phyloP scores from a whole-genome alignment of 2,329 filamentous ascomycete species.

The Truncatella angustata region DNA sequence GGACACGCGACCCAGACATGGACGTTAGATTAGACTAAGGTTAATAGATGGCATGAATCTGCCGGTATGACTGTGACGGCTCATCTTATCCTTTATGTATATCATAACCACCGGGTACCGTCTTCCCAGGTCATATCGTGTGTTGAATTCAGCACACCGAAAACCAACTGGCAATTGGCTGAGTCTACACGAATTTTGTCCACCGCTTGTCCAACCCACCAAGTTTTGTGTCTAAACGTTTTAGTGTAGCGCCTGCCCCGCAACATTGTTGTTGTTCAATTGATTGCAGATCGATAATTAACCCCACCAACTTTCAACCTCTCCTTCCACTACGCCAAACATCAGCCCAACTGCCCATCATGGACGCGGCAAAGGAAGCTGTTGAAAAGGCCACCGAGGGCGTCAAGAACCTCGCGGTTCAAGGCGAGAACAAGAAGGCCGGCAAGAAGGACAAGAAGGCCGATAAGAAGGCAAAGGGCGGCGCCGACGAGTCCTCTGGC shows the following conservation, averaged over 20 bases:
- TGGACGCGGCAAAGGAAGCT: conserved; percentile 46
- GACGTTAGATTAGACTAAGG: too few relatives aligned
- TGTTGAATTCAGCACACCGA: too few relatives aligned
- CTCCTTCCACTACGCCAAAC: neutral
- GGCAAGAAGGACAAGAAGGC: conserved; percentile 31
- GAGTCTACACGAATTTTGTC: neutral
- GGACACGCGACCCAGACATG: too few relatives aligned
- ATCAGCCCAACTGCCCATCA: conserved; percentile 20
- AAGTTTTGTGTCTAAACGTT: too few relatives aligned
- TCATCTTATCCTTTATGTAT: too few relatives aligned
- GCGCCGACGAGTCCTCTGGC: conserved; percentile 34
- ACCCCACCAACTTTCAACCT: neutral
- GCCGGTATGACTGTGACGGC: too few relatives aligned
- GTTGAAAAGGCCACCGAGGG: conserved; percentile 46
- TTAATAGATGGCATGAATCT: too few relatives aligned
- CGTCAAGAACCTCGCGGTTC: conserved; percentile 51
- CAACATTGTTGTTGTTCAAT: neutral
- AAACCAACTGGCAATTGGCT: too few relatives aligned
- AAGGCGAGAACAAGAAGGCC: conserved; percentile 29
- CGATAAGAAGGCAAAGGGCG: conserved; percentile 44
- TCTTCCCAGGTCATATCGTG: too few relatives aligned
- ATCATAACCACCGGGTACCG: too few relatives aligned
- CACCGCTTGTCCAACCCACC: too few relatives aligned
- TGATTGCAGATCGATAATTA: neutral
- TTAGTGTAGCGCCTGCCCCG: neutral